Conservation (phyloP, 192 early-diverging fungal genomes). For the Coemansia sp. region DNA sequence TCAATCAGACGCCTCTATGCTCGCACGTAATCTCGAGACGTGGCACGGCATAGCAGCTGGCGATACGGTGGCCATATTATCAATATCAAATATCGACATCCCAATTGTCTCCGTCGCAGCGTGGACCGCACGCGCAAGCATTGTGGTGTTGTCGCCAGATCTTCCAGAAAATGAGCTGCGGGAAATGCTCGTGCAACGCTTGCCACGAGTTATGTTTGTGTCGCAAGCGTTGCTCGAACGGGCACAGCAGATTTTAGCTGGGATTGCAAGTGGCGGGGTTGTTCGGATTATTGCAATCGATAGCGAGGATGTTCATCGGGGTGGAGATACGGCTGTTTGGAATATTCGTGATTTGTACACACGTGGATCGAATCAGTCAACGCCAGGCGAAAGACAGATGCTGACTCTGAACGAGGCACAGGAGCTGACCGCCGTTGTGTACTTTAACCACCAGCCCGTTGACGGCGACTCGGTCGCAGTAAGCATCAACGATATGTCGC, state of each 20-base stretch:
- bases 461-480: neutral
- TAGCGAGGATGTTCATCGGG: neutral
- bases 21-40: conserved; percentile 19
- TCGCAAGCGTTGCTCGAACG: conserved; percentile 6
- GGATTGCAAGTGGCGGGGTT: neutral
- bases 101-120: conserved; percentile 31
- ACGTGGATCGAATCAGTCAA: neutral
- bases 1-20: neutral
- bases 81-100: conserved; percentile 25
- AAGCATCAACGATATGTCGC: conserved; percentile 12
- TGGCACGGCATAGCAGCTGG: conserved; percentile 2
- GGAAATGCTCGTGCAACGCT: conserved; percentile 10
- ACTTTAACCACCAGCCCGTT: conserved; percentile 11
- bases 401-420: conserved; percentile 21
- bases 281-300: conserved; percentile 17
- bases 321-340: neutral
- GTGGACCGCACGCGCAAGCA: conserved; percentile 26
- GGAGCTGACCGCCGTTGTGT: conserved; percentile 21
- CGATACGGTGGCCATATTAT: conserved; percentile 26
- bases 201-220: conserved; percentile 24
- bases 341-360: conserved; percentile 18
- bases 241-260: conserved; percentile 9
- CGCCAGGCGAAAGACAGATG: conserved; percentile 4
- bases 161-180: conserved; percentile 8
- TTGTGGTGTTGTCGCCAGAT: conserved; percentile 27